These are phyloP conservation scores for Aspergillus steynii DNA, from an alignment of 495 filamentous ascomycete species.

Conservation along the genomic window DNA sequence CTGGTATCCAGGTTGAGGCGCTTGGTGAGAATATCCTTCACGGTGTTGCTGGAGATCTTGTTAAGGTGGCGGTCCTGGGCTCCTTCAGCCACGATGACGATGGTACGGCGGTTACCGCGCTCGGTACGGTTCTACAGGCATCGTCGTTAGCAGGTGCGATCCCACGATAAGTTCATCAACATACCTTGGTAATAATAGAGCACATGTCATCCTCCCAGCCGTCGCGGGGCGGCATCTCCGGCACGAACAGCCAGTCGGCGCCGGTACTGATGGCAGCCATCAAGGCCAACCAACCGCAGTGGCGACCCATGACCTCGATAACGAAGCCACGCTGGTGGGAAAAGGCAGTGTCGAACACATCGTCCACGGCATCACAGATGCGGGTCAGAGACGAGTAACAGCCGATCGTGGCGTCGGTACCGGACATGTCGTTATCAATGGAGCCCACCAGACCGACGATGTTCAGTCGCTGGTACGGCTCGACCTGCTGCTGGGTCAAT, in stretches of 20 bases:
- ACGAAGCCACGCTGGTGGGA: slow-evolving; percentile 98
- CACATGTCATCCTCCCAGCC: slow-evolving; percentile 94
- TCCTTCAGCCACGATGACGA: slow-evolving; percentile 95
- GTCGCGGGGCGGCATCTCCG: slow-evolving; percentile 85
- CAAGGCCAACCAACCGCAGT: slow-evolving; percentile 96
- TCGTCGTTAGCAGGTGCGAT: slow-evolving; percentile 32
- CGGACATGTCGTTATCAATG: slow-evolving; percentile 97
- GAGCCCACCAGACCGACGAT: slow-evolving; percentile 96
- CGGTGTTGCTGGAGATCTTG: slow-evolving; percentile 74
- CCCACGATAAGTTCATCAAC: slow-evolving; percentile 14
- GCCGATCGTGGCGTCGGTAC: slow-evolving; percentile 96
- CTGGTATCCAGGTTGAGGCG: slow-evolving; percentile 84
- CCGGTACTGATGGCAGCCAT: slow-evolving; percentile 96
- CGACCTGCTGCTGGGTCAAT: slow-evolving; percentile 66
- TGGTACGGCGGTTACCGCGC: slow-evolving; percentile 93
- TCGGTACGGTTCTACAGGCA: slow-evolving; percentile 69
- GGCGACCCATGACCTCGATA: slow-evolving; percentile 98
- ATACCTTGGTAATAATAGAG: slow-evolving; percentile 71
- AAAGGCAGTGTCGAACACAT: slow-evolving; percentile 93
- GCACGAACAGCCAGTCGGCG: slow-evolving; percentile 95
- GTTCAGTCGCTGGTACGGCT: slow-evolving; percentile 78
- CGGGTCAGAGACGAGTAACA: slow-evolving; percentile 90
- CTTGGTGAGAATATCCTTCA: slow-evolving; percentile 85
- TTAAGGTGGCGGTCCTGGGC: slow-evolving; percentile 83
- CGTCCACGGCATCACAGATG: slow-evolving; percentile 93